Evolutionary conservation across 2,329 filamentous ascomycete species (phyloP), one percentile per base, ranked within the genome.

Genomic region (Penicillium sp.): DNA sequence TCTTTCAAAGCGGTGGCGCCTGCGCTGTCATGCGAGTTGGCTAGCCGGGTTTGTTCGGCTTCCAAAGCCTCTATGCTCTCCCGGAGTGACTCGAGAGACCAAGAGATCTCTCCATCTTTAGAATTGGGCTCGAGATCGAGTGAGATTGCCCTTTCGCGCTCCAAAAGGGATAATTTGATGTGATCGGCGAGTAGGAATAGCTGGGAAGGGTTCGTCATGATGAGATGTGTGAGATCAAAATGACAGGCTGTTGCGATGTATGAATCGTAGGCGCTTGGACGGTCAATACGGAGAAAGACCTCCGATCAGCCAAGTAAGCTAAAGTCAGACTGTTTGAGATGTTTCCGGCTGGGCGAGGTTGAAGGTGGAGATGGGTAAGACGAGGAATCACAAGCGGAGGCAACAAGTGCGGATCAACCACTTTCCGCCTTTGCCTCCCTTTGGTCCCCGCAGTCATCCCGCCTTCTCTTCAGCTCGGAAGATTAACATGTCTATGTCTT

Each of bases 161-260:
- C 93, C 24, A 97, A 82, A 15, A 98, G 79, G 13, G 90, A 95
- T 54, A 97, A 81, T 72, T 97, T 96, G 77, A 97, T 87, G 71
- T 97, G 91, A 73, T 98, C 93, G 63, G 90, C 88, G 51, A 97
- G 82, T 47, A 97, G 84, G 68, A 90, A 88, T 59, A 97, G 84
- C 70, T 96, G 90, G 13, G 78, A 77, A 43, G 80, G 75, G 59
- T 77, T 80, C 52, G 75, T 66, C 72, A 75, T 76, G 26, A 63
- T 66, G 61, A 68, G 47, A 24, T 31, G 31, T 29, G 51, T 53
- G 51, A 46, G 54, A 44, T 35, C 44, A 39, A 49, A 40, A 48
- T 46, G 38, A 33, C 29, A 24, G 39, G 29, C 33, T 22, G 29
- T 43, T 45, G 17, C 22, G 38, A 37, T 34, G 10, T 34, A 35